Base-by-base conservation (phyloP, 352 stramenopile genomes). In the Phytophthora sp. region DNA sequence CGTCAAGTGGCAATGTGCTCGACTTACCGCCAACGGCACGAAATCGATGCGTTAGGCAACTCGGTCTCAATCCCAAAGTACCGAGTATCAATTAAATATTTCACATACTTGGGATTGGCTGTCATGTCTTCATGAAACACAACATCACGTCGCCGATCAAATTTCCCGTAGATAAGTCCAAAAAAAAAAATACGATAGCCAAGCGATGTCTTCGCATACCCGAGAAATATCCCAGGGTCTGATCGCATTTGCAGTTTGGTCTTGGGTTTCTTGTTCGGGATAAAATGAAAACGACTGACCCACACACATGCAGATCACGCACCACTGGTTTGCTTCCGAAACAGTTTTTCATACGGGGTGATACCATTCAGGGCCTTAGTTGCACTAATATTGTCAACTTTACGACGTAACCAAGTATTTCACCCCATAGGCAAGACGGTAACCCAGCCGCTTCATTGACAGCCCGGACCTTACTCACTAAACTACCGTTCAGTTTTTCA, bases 341-440 rank as follows among this genome's bases (percentile, higher is more conserved):
- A 24, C 8, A 31, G 7, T 11, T 30, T 47, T 1, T 47, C 41
- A n/a, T 30, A 29, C 12, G 41, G 41, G 13, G 41, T 47, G 0
- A 30, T 47, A 3, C 41, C 1, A 29, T 47, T n/a, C 41, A 47
- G n/a, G 1, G 41, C 41, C 23, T 31, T 47, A 3, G 38, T 27
- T 3, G 27, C 6, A 15, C 16, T 54, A 7, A 27, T 54, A 39
- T 54, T 54, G n/a, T 55, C 47, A 5, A 53, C 27, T 53, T 13
- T 39, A 53, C 20, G 2, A 54, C 46, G 9, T 41, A 54, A 15
- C 27, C 27, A 23, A 54, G 15, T 16, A 54, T n/a, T 41, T 54
- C 27, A 18, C 46, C 46, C n/a, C 27, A 54, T 7, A 41, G 8
- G 27, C 46, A 54, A 8, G 9, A 23, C n/a, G 26, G 45, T 29